A percentile compares a stretch with the other conserved stretches of the same genome.
Conservation (phyloP, 2,329 filamentous ascomycete species). For the Cytospora piceae region DNA sequence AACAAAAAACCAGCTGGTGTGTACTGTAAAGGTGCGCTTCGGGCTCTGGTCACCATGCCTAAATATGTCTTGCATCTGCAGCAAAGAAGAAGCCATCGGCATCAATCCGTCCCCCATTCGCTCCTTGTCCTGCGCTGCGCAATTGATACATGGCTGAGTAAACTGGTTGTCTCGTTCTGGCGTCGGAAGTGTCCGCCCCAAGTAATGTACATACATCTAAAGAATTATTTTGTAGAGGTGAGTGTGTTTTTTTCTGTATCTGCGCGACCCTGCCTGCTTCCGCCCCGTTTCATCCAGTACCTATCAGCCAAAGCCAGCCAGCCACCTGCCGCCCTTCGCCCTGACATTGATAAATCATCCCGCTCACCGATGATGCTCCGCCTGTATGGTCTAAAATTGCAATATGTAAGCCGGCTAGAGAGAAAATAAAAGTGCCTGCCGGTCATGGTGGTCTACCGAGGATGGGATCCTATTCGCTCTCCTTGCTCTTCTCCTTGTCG, state of each 20-base stretch:
- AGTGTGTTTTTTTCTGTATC: conserved; percentile 17
- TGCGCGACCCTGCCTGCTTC: neutral
- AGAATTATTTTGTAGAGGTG: conserved; percentile 13
- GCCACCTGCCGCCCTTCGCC: conserved; percentile 17
- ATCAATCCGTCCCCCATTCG: neutral
- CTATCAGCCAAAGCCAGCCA: conserved; percentile 9
- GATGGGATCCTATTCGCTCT: conserved; percentile 46
- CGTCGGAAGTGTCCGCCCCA: conserved; percentile 1
- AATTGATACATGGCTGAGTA: conserved; percentile 13
- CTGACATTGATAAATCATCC: conserved; percentile 13
- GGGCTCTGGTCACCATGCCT: conserved; percentile 2
- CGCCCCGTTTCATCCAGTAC: conserved; percentile 2
- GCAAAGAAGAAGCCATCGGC: neutral
- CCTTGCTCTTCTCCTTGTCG: conserved; percentile 59
- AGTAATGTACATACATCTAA: conserved; percentile 24
- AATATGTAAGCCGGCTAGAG: conserved; percentile 17
- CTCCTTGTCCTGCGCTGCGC: neutral
- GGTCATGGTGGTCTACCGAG: conserved; percentile 8
- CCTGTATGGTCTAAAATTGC: conserved; percentile 23
- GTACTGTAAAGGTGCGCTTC: neutral
- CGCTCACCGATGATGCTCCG: conserved; percentile 20
- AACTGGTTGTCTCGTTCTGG: neutral
- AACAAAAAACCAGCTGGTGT: neutral
- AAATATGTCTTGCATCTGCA: neutral
- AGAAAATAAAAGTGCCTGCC: conserved; percentile 2